These are phyloP conservation scores for Rosa hybrid DNA, from an alignment of 331 rosid species.

Conservation along the genomic window DNA sequence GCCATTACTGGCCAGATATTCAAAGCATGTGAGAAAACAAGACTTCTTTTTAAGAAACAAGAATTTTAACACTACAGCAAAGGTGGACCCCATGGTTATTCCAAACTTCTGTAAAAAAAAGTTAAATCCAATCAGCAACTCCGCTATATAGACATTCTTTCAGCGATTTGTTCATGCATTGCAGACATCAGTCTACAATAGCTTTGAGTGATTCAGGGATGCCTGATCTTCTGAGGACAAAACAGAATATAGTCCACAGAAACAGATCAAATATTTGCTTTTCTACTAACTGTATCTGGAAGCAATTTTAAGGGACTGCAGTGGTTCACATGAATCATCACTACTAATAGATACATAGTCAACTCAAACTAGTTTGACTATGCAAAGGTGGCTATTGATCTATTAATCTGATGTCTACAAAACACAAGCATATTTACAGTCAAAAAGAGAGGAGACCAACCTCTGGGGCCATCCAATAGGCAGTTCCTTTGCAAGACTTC, in stretches of 20 bases:
- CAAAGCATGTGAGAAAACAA: background rate
- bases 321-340: background rate
- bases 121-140: too few species aligned
- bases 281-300: too few species aligned
- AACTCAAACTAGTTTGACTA: background rate
- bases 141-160: background rate
- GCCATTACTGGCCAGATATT: background rate
- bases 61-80: background rate
- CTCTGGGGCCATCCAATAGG: slow-evolving; percentile 89
- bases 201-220: too few species aligned
- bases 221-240: too few species aligned
- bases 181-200: background rate
- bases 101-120: background rate
- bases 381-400: background rate
- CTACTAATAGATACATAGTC: background rate
- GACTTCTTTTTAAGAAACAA: too few species aligned
- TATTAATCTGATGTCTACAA: background rate
- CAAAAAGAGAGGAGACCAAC: slow-evolving; percentile 38
- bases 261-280: too few species aligned
- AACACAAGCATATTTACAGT: slow-evolving; percentile 5
- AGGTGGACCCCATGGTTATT: background rate
- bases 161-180: too few species aligned
- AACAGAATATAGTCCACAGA: background rate
- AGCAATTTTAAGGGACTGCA: background rate
- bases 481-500: slow-evolving; percentile 75